These are phyloP conservation scores for Lolium rigidum DNA, from an alignment of 176 grass and related monocot genomes.

Conservation along the genomic window DNA sequence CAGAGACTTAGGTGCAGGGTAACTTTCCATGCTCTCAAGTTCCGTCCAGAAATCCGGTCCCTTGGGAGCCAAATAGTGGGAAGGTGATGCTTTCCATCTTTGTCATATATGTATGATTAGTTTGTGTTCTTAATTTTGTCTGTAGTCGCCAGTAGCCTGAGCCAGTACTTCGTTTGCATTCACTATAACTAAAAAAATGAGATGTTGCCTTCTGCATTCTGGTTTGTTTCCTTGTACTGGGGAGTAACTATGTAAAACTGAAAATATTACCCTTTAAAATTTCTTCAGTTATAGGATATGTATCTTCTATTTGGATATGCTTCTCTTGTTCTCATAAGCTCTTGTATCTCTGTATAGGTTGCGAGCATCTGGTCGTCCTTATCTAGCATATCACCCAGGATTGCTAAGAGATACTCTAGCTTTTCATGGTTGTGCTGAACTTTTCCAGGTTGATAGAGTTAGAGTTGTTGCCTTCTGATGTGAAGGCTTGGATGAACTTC, in stretches of 20 bases:
- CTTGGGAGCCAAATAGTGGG: conserved; percentile 79
- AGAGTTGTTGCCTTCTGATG: conserved; percentile 29
- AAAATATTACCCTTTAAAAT: conserved; percentile 17
- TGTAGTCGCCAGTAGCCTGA: not conserved
- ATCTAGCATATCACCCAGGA: conserved; percentile 89
- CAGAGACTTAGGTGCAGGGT: conserved; percentile 95
- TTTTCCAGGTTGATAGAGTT: conserved; percentile 78
- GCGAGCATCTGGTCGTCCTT: conserved; percentile 70
- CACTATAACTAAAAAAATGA: conserved; percentile 16
- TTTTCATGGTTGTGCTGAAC: conserved; percentile 99
- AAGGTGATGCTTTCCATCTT: conserved; percentile 58
- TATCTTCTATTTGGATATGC: conserved; percentile 1
- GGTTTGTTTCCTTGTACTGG: conserved; percentile 9
- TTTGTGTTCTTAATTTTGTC: conserved; percentile 22
- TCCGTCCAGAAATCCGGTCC: conserved; percentile 80
- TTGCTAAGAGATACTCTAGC: conserved; percentile 91
- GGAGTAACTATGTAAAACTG: not conserved
- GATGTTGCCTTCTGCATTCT: conserved; percentile 8
- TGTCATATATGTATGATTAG: not conserved
- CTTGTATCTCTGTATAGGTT: conserved; percentile 60
- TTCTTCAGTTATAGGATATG: conserved; percentile 23
- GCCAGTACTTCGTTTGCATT: not conserved
- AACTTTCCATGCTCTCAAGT: conserved; percentile 91
- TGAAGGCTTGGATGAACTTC: not conserved
- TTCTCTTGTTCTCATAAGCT: conserved; percentile 35